Percentiles rank a stretch among this genome's conserved stretches.
Conservation (phyloP, 208 protist species). For the Kentomonas sorsogonicus region DNA sequence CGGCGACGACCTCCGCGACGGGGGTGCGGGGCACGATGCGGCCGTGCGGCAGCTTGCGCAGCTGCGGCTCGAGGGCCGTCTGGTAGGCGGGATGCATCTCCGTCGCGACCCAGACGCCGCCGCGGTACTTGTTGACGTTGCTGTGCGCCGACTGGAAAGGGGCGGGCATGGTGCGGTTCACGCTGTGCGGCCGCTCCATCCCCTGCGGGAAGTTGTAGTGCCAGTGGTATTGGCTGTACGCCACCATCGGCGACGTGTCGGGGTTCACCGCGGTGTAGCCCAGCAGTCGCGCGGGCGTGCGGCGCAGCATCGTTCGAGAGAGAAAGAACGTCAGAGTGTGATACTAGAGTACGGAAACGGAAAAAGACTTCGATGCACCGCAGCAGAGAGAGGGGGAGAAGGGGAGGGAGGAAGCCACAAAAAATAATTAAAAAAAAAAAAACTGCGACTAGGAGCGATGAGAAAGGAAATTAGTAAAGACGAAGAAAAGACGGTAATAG, state of each 20-base stretch:
- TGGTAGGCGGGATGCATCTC: slow-evolving; percentile 76
- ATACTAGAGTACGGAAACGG: not conserved
- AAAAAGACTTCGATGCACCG: not conserved
- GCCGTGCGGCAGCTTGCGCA: slow-evolving; percentile 79
- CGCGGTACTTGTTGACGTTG: slow-evolving; percentile 72
- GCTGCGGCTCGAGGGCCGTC: slow-evolving; percentile 71
- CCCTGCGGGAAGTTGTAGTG: slow-evolving; percentile 87
- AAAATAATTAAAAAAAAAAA: not conserved
- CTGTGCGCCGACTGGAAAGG: slow-evolving; percentile 61
- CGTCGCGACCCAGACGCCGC: slow-evolving; percentile 81
- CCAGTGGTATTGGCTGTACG: slow-evolving; percentile 86
- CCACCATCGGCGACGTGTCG: slow-evolving; percentile 85
- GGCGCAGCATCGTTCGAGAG: slow-evolving; percentile 39
- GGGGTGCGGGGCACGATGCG: slow-evolving; percentile 67
- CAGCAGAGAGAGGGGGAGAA: slow-evolving; percentile 7
- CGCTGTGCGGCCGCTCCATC: slow-evolving; percentile 74
- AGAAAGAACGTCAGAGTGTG: not conserved
- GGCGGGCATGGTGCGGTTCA: slow-evolving; percentile 71
- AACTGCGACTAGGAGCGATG: not conserved
- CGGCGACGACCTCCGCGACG: slow-evolving; percentile 63
- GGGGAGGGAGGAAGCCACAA: slow-evolving; percentile 7
- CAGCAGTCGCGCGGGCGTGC: slow-evolving; percentile 32
- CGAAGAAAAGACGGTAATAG: too few species aligned
- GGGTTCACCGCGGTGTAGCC: slow-evolving; percentile 83
- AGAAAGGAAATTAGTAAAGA: not conserved